These are phyloP conservation scores for Hypocreales sp. DNA, from an alignment of 2,329 filamentous ascomycete species.

Conservation along the genomic window DNA sequence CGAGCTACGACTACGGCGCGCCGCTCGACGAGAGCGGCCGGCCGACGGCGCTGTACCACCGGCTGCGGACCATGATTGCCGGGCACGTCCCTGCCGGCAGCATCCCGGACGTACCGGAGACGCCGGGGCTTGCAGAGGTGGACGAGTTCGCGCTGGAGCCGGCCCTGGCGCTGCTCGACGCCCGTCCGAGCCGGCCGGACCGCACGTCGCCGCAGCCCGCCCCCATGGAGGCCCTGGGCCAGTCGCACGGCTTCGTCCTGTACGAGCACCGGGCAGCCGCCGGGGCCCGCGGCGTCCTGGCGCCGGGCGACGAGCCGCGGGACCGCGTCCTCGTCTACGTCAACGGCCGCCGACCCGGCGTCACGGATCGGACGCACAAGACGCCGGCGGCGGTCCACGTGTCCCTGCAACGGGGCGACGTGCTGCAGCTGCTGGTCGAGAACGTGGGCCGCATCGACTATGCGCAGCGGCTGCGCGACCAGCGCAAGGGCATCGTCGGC, in stretches of 20 bases:
- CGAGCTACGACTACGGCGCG: conserved; percentile 34
- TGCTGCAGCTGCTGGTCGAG: conserved; percentile 27
- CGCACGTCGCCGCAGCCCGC: conserved; percentile 14
- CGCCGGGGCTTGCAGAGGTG: conserved; percentile 16
- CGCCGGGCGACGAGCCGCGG: conserved; percentile 25
- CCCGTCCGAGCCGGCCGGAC: conserved; percentile 7
- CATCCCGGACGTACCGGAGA: conserved; percentile 20
- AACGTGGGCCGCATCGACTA: conserved; percentile 35
- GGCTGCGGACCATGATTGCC: conserved; percentile 21
- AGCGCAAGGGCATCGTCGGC: conserved; percentile 27
- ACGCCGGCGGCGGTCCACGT: conserved; percentile 21
- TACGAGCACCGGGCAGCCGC: conserved; percentile 21
- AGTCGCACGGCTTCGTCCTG: conserved; percentile 26
- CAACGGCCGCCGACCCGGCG: conserved; percentile 22
- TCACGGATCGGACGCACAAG: conserved; percentile 29
- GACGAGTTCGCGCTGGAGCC: conserved; percentile 21
- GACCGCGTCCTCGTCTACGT: conserved; percentile 32
- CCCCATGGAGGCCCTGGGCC: conserved; percentile 28
- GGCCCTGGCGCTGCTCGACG: conserved; percentile 20
- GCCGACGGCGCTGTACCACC: conserved; percentile 25
- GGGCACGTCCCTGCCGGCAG: conserved; percentile 18
- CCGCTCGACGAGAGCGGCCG: conserved; percentile 33
- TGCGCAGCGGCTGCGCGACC: conserved; percentile 24
- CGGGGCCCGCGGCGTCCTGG: conserved; percentile 15
- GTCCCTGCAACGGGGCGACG: conserved; percentile 20